Evolutionary conservation across 306 rosid species (phyloP), one percentile per base, ranked within the genome.

Genomic region (Mucuna pruriens): DNA sequence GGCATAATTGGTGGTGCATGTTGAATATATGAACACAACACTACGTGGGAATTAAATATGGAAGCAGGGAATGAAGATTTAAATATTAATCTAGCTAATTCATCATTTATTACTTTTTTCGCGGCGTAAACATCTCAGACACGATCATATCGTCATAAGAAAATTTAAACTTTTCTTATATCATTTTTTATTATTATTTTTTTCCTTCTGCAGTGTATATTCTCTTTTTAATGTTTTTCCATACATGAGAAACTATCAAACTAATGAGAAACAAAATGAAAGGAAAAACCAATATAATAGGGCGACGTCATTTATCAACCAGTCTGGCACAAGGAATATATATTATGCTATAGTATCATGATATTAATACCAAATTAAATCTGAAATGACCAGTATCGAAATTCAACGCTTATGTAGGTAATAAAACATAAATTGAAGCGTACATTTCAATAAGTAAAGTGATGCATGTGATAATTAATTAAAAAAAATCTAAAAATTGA

Each of bases 1-100:
- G 42, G 20, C 71, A 61, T 40, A 60, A 61, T 58, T 60, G 40
- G 29, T 76, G 80, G 44, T 16, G n/a, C n/a, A n/a, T n/a, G 71
- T 29, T 60, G 71, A 61, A 73, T 26, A 67, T 67, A 67, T 40
- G 34, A 67, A 67, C 73, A 67, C 73, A 67, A 39, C 17, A 11
- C 73, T 67, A 39, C 52, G 20, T 67, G 52, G 5, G 20, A 20
- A 40, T 67, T 67, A 52, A 11, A 67, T 31, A 17, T 29, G 22
- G 26, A 65, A n/a, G 49, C 71, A 4, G 7, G 9, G 9, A 65
- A 67, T 19, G 11, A 20, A 67, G 22, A 10, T 22, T 67, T 34
- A 67, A 67, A 39, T 22, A 67, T 65, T 65, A 36, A 65, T 65
- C 9, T 36, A 65, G 36, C 9, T 36, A 65, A 17, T 38, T 9